Conservation (phyloP, 2,329 filamentous ascomycete species). For the Colletotrichum acutatum region DNA sequence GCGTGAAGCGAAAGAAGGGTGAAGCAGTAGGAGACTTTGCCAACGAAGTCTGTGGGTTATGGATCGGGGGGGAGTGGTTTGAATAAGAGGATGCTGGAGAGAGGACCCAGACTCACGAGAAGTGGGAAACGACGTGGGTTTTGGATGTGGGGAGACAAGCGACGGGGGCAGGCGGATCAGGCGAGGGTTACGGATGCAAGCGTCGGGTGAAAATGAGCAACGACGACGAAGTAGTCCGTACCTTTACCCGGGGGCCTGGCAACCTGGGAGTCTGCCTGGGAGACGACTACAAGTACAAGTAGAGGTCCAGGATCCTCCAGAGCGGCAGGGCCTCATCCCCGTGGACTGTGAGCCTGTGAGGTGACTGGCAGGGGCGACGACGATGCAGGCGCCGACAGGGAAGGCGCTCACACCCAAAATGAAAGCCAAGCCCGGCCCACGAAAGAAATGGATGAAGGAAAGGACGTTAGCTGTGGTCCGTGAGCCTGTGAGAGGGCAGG, state of each 20-base stretch:
- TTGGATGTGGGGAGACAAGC: slow-evolving; percentile 27
- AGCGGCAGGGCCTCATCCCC: not conserved
- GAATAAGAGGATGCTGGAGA: slow-evolving; percentile 31
- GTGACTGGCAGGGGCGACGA: not conserved
- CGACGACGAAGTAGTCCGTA: not conserved
- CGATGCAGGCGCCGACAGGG: slow-evolving; percentile 27
- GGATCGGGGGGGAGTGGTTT: slow-evolving; percentile 16
- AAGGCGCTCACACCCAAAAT: slow-evolving; percentile 5
- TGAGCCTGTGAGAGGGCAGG: not conserved
- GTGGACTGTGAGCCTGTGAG: not conserved
- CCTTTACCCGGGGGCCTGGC: not conserved
- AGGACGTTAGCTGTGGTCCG: slow-evolving; percentile 22
- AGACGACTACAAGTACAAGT: not conserved
- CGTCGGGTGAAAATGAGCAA: slow-evolving; percentile 6
- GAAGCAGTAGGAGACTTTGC: slow-evolving; percentile 57
- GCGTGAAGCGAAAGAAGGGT: slow-evolving; percentile 11
- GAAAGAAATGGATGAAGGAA: not conserved
- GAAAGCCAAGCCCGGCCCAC: slow-evolving; percentile 14
- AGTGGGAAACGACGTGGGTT: slow-evolving; percentile 22
- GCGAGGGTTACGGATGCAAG: slow-evolving; percentile 3
- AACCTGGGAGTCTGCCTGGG: not conserved
- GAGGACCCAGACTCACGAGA: not conserved
- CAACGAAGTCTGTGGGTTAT: slow-evolving; percentile 61
- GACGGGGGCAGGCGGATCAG: not conserved
- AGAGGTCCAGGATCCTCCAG: no score